phyloP scores from a whole-genome alignment of 768 basidiomycete genomes.

The Leccinum olivaceopallidum region DNA sequence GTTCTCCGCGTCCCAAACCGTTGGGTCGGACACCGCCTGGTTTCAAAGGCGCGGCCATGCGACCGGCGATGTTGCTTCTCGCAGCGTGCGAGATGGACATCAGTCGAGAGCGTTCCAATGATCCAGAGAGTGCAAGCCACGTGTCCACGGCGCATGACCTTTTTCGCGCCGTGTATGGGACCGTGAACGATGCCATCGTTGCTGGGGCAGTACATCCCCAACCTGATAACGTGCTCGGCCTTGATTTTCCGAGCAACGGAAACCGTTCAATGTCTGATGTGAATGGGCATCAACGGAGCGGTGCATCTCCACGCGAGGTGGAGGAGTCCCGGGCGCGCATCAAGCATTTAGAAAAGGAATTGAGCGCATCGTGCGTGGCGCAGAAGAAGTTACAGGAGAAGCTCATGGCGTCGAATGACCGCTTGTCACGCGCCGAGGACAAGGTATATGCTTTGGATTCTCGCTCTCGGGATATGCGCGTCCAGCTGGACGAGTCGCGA shows the following conservation, averaged over 20 bases:
- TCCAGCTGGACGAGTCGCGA: constrained; percentile 19
- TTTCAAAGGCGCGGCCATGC: constrained; percentile 19
- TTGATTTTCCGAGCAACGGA: constrained; percentile 24
- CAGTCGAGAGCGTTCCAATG: constrained; percentile 27
- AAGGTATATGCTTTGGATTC: constrained; percentile 20
- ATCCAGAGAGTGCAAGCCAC: constrained; percentile 23
- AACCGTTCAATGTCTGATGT: constrained; percentile 3
- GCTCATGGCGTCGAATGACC: constrained; percentile 17
- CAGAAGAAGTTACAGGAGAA: constrained; percentile 22
- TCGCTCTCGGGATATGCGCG: constrained; percentile 22
- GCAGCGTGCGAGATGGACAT: constrained; percentile 36
- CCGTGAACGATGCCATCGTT: constrained; percentile 21
- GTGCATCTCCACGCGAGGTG: background rate
- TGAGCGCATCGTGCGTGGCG: constrained; percentile 14
- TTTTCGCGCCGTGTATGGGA: constrained; percentile 34
- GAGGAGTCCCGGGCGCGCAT: constrained; percentile 15
- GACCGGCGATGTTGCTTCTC: constrained; percentile 31
- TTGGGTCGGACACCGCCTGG: constrained; percentile 11
- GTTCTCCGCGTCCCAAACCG: constrained; percentile 11
- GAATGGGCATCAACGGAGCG: background rate
- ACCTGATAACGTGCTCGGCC: constrained; percentile 25
- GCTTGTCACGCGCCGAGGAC: constrained; percentile 17
- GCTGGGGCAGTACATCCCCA: constrained; percentile 15
- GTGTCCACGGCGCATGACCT: constrained; percentile 27
- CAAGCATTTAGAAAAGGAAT: constrained; percentile 27